These are phyloP conservation scores for Paraurostyla sp. DNA, from an alignment of 73 alveolate genomes.

Conservation along the genomic window DNA sequence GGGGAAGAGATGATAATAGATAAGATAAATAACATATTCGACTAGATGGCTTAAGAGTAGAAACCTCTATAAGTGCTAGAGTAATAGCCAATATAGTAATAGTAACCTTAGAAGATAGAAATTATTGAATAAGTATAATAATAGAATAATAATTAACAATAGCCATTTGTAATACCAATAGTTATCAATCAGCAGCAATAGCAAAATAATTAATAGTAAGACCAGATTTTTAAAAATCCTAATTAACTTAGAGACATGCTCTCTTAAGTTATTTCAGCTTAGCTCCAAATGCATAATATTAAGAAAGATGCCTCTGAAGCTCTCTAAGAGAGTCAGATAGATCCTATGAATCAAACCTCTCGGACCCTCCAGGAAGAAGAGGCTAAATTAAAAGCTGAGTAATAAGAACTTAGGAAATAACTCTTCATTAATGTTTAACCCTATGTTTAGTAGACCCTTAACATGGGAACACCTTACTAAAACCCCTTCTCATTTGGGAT, in stretches of 20 bases:
- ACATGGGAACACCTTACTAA: constrained; percentile 14
- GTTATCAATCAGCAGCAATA: neutral
- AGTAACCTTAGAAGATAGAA: neutral
- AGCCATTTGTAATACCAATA: constrained; percentile 33
- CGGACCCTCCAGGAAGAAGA: constrained; percentile 64
- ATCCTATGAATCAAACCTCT: constrained; percentile 38
- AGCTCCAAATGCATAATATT: constrained; percentile 31
- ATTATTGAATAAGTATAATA: too few relatives aligned
- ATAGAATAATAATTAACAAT: constrained; percentile 9
- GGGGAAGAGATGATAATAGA: constrained; percentile 68
- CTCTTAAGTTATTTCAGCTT: constrained; percentile 17
- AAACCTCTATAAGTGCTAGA: neutral
- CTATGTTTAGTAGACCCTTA: constrained; percentile 13
- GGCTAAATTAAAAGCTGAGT: constrained; percentile 60
- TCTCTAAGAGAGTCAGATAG: too few relatives aligned
- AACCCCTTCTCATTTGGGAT: constrained; percentile 27
- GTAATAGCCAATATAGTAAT: neutral
- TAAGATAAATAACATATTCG: constrained; percentile 52
- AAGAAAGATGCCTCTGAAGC: too few relatives aligned
- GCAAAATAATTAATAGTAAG: neutral
- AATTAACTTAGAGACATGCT: constrained; percentile 49
- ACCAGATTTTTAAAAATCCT: neutral
- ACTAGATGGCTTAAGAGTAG: constrained; percentile 44
- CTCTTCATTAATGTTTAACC: constrained; percentile 64
- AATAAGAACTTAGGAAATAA: constrained; percentile 46